Percentiles rank a stretch among this genome's conserved stretches.
These are phyloP conservation scores for Penicillium lagena DNA, from an alignment of 495 filamentous ascomycete species.

Conservation along the genomic window DNA sequence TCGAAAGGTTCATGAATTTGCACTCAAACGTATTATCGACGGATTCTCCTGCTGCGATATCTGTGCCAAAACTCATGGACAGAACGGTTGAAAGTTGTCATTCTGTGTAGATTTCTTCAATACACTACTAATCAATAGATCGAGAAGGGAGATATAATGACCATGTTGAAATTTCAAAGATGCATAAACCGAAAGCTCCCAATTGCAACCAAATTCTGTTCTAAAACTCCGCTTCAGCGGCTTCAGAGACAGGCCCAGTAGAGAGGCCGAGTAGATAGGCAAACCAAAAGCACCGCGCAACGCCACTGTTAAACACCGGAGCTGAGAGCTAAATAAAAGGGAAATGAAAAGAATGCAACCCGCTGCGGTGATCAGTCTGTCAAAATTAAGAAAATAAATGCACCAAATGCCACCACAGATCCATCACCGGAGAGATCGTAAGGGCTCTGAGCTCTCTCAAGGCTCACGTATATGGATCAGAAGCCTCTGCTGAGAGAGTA, in stretches of 20 bases:
- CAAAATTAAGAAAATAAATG: not conserved
- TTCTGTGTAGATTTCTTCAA: too few species aligned
- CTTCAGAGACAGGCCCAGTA: conserved; percentile 1
- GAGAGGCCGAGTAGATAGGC: conserved; percentile 57
- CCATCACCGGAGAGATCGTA: not conserved
- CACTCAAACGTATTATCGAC: too few species aligned
- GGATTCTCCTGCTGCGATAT: too few species aligned
- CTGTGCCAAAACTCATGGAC: too few species aligned
- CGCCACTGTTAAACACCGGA: conserved; percentile 18
- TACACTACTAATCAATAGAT: too few species aligned
- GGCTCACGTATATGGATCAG: not conserved
- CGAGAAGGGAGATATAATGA: not conserved
- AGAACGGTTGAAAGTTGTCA: too few species aligned
- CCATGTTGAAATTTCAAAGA: not conserved
- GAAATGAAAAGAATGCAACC: not conserved
- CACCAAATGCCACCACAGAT: not conserved
- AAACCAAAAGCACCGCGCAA: conserved; percentile 45
- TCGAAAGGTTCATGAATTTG: too few species aligned
- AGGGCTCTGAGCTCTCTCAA: not conserved
- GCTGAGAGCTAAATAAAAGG: conserved; percentile 1
- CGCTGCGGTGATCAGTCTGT: conserved; percentile 6
- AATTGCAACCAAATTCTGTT: conserved; percentile 30
- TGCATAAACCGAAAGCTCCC: not conserved
- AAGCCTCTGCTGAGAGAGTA: too few species aligned
- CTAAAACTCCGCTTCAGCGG: conserved; percentile 37